Percentiles rank a stretch among this genome's conserved stretches.
Evolutionary conservation across 2,329 filamentous ascomycete species (phyloP).

Genomic region (Aschersonia sp.): DNA sequence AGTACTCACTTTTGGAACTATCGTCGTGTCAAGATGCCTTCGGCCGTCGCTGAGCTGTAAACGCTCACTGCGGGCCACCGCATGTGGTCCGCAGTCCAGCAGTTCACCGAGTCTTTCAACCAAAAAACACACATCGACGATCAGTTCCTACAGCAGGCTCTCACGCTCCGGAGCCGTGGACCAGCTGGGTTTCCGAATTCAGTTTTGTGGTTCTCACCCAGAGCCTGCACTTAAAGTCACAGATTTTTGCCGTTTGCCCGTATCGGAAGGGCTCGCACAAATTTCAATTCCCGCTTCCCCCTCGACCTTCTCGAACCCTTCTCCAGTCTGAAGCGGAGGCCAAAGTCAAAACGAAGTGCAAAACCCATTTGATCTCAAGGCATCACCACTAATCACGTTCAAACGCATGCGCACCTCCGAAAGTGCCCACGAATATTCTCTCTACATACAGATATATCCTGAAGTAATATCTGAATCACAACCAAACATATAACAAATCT

Average conservation of each 20-base stretch:
- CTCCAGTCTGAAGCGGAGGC: too few species aligned
- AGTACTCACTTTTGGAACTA: constrained; percentile 34
- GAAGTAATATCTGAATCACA: too few species aligned
- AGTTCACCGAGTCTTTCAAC: constrained; percentile 60
- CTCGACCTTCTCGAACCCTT: too few species aligned
- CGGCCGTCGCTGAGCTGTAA: constrained; percentile 85
- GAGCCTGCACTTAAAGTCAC: constrained; percentile 24
- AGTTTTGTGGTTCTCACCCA: constrained; percentile 14
- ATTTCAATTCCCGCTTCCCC: constrained; percentile 2
- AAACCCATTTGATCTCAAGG: too few species aligned
- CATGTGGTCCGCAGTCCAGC: constrained; percentile 63
- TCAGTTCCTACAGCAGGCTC: constrained; percentile 46
- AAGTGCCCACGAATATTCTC: too few species aligned
- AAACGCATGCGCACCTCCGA: too few species aligned
- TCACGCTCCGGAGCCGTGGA: constrained; percentile 24
- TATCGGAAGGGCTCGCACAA: constrained; percentile 11
- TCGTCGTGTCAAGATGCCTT: constrained; percentile 60
- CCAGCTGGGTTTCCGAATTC: background rate
- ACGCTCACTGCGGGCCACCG: constrained; percentile 59
- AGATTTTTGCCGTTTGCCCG: constrained; percentile 15
- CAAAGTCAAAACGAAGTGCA: too few species aligned
- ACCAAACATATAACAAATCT: too few species aligned
- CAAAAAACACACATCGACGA: constrained; percentile 33
- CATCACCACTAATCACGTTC: too few species aligned
- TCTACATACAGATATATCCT: too few species aligned